Evolutionary conservation across 768 basidiomycete genomes (phyloP).

Genomic region (Xanthoconium purpureum): DNA sequence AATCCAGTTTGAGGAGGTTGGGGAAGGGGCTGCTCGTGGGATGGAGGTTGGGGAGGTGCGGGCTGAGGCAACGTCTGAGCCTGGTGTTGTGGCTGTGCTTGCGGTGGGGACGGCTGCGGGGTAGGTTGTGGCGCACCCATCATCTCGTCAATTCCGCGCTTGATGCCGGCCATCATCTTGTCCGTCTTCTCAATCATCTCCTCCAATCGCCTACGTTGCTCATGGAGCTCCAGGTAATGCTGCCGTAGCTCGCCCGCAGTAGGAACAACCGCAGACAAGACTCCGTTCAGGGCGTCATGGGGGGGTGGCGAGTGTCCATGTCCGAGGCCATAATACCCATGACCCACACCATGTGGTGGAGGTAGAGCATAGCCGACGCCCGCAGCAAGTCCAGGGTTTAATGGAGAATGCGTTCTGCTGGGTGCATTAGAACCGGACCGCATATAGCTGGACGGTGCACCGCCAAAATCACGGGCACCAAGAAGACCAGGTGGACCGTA

Average conservation of each 20-base stretch:
- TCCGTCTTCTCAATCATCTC: slow-evolving; percentile 78
- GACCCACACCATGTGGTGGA: slow-evolving; percentile 35
- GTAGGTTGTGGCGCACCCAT: slow-evolving; percentile 35
- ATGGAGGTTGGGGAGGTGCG: slow-evolving; percentile 18
- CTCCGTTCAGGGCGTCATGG: slow-evolving; percentile 32
- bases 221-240: slow-evolving; percentile 63
- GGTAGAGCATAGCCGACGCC: slow-evolving; percentile 43
- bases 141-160: slow-evolving; percentile 77
- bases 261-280: slow-evolving; percentile 32
- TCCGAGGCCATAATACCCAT: slow-evolving; percentile 39
- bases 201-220: slow-evolving; percentile 62
- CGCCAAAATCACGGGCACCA: slow-evolving; percentile 33
- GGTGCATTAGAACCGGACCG: slow-evolving; percentile 65
- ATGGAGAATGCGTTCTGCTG: slow-evolving; percentile 70
- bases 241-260: slow-evolving; percentile 63
- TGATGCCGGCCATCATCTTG: slow-evolving; percentile 64
- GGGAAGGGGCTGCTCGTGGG: slow-evolving; percentile 29
- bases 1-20: slow-evolving; percentile 18
- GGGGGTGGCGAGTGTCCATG: slow-evolving; percentile 36
- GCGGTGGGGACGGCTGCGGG: slow-evolving; percentile 19
- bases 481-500: slow-evolving; percentile 36
- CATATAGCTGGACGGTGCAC: slow-evolving; percentile 54
- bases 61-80: slow-evolving; percentile 25
- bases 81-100: slow-evolving; percentile 25
- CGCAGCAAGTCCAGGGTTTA: slow-evolving; percentile 46